Base-by-base conservation (phyloP, 805 yeast species). In the Wickerhamiella lipophila region DNA sequence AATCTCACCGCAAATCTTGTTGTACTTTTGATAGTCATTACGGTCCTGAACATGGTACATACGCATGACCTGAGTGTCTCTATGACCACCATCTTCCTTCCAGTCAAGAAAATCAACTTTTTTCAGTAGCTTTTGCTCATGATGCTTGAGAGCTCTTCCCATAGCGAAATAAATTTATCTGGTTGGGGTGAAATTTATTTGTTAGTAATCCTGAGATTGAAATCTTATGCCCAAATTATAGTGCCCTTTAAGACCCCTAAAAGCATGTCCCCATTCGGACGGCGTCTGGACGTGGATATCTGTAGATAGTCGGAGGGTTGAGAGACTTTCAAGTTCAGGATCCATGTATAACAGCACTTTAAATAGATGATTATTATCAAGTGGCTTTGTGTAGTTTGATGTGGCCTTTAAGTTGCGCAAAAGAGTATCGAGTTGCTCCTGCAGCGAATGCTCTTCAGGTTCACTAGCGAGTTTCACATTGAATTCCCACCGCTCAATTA, bases 41-140 rank as follows among this genome's bases (percentile, higher is more conserved):
- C 98, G 77, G 63, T 88, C 83, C 63, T 87, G 95, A 42, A 92
- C 75, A 63, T 89, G 96, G 65, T 88, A 92, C 48, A 84, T 81
- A 58, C 94, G 75, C 95, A 92, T 92, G 29, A 92, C 95, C 65
- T 84, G 89, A n/a, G 94, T 80, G 58, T 89, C 98, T 57, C 98
- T 72, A 65, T 92, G 98, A 26, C 89, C 86, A 49, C 82, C 80
- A 64, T 92, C 98, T 59, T 86, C 94, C 65, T 92, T 92, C 96
- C 97, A 92, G 65, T 92, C 94, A 46, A 86, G 83, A 69, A 92
- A 86, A 63, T 92, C 96, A 47, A 92, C 97, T 66, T 92, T 92
- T 71, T 83, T 87, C 59, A 92, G 76, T 59, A 92, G 77, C 68
- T 87, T 88, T 73, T 84, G 82, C 75, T 92, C 98, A 67, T 92